phyloP scores from a whole-genome alignment of 2,329 filamentous ascomycete genomes.

The Verticillium isaacii region DNA sequence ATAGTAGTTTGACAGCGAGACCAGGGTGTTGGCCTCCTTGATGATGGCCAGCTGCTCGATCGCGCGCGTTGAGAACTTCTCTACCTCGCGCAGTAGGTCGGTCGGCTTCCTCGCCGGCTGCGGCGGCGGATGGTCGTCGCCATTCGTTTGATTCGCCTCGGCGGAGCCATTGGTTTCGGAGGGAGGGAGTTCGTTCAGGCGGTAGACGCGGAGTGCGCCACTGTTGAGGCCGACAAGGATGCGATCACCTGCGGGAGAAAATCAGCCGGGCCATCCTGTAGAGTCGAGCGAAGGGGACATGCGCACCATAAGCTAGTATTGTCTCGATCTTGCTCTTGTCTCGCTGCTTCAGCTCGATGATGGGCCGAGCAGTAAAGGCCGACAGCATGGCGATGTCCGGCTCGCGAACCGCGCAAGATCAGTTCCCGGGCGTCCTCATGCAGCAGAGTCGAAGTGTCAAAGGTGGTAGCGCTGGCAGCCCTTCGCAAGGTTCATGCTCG shows the following conservation, averaged over 20 bases:
- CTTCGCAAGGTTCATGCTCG: neutral
- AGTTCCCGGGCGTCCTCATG: neutral
- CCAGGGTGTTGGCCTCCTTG: slow-evolving; percentile 87
- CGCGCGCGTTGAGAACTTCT: slow-evolving; percentile 86
- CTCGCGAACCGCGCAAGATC: slow-evolving; percentile 20
- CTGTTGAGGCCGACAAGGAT: slow-evolving; percentile 89
- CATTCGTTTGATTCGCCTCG: slow-evolving; percentile 23
- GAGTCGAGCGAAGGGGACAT: neutral
- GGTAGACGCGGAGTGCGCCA: slow-evolving; percentile 83
- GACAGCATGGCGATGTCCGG: slow-evolving; percentile 73
- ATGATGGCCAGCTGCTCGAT: slow-evolving; percentile 94
- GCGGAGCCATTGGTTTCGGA: slow-evolving; percentile 33
- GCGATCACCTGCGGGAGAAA: slow-evolving; percentile 63
- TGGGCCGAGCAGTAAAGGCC: slow-evolving; percentile 91
- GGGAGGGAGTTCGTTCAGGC: slow-evolving; percentile 65
- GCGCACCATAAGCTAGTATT: slow-evolving; percentile 79
- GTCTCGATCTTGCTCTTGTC: slow-evolving; percentile 98
- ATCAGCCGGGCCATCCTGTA: slow-evolving; percentile 1
- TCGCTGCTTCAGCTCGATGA: slow-evolving; percentile 92
- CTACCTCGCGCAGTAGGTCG: slow-evolving; percentile 84
- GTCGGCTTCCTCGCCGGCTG: slow-evolving; percentile 50
- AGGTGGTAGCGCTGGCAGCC: neutral
- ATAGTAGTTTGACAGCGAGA: slow-evolving; percentile 86
- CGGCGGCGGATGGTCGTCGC: slow-evolving; percentile 6
- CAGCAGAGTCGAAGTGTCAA: neutral